A percentile compares a stretch with the other conserved stretches of the same genome.
Evolutionary conservation across 805 yeast species (phyloP).

Genomic region (Candida boidinii): DNA sequence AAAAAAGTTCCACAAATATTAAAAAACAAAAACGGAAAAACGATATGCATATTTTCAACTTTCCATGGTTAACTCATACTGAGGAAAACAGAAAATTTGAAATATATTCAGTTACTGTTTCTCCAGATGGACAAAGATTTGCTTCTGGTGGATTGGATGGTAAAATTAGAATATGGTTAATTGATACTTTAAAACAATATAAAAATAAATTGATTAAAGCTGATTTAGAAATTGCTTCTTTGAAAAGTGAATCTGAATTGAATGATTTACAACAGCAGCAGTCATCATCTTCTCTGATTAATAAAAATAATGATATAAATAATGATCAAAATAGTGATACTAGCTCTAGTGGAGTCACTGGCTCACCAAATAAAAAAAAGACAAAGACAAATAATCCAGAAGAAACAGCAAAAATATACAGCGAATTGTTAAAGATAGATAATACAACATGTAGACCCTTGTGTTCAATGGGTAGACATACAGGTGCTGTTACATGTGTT

Average conservation of each 20-base stretch:
- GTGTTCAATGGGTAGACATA: constrained; percentile 89
- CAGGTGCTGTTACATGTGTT: constrained; percentile 94
- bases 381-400: neutral
- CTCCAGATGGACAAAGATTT: constrained; percentile 72
- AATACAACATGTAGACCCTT: constrained; percentile 44
- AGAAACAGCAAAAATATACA: constrained; percentile 6
- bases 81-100: constrained; percentile 80
- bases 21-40: too few species aligned
- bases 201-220: constrained; percentile 12
- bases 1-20: too few species aligned
- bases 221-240: constrained; percentile 4
- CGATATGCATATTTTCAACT: constrained; percentile 56
- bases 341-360: too few species aligned
- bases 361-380: too few species aligned
- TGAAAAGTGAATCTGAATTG: neutral
- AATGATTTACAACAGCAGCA: neutral
- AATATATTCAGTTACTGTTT: constrained; percentile 74
- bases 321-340: too few species aligned
- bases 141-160: constrained; percentile 97
- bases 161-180: constrained; percentile 83
- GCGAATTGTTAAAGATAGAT: constrained; percentile 21
- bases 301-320: neutral
- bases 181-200: constrained; percentile 42
- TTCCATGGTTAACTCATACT: constrained; percentile 64
- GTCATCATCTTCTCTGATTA: neutral